These are phyloP conservation scores for Nicotiana benthamiana DNA, from an alignment of 257 asterid genomes.

Conservation along the genomic window DNA sequence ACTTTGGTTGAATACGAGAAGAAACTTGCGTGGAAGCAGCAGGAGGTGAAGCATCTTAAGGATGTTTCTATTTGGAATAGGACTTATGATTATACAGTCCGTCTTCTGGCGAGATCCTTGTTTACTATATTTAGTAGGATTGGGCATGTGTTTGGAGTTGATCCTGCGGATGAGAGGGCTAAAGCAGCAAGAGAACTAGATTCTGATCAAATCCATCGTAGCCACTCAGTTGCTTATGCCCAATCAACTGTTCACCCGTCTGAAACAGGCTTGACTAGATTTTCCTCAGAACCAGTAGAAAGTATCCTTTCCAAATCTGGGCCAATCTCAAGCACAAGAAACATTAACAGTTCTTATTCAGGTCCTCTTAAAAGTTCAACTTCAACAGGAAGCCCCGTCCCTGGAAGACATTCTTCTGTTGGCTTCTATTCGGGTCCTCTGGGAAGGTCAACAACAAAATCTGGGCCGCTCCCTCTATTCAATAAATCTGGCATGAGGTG, in stretches of 20 bases:
- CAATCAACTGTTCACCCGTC: constrained; percentile 79
- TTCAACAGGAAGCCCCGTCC: constrained; percentile 28
- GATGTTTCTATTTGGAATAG: constrained; percentile 68
- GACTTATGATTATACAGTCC: constrained; percentile 64
- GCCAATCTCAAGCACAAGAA: constrained; percentile 44
- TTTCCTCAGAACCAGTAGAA: constrained; percentile 37
- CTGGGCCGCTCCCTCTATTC: constrained; percentile 35
- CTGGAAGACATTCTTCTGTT: constrained; percentile 25
- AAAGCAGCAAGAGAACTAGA: constrained; percentile 38
- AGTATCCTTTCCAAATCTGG: constrained; percentile 53
- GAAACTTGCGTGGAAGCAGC: constrained; percentile 64
- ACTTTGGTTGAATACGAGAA: constrained; percentile 76
- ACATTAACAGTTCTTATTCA: constrained; percentile 32
- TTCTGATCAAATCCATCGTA: constrained; percentile 37
- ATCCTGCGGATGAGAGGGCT: constrained; percentile 30
- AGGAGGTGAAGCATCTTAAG: constrained; percentile 67
- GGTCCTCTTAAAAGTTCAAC: constrained; percentile 51
- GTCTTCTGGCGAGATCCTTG: constrained; percentile 65
- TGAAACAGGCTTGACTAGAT: constrained; percentile 46
- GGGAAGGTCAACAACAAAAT: constrained; percentile 34
- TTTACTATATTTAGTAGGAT: constrained; percentile 66
- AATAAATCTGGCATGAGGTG: constrained; percentile 36
- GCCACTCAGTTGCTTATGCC: constrained; percentile 52
- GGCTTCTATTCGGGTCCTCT: constrained; percentile 64
- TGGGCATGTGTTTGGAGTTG: constrained; percentile 65